phyloP scores from a whole-genome alignment of 208 protist species.

The Porcisia hertigi region DNA sequence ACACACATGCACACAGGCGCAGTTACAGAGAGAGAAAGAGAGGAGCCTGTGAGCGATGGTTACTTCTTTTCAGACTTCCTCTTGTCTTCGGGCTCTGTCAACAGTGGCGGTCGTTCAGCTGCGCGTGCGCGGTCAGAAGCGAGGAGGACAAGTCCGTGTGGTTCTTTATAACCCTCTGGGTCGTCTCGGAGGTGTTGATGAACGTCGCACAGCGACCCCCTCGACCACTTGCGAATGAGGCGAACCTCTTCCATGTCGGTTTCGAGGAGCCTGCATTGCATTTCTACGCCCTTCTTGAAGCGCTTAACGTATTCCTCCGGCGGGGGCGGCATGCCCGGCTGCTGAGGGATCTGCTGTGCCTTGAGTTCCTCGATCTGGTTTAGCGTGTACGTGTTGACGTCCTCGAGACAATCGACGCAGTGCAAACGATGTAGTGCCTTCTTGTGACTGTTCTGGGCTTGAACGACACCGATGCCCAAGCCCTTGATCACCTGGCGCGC shows the following conservation, averaged over 20 bases:
- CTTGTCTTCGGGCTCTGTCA: constrained; percentile 7
- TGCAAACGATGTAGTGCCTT: constrained; percentile 56
- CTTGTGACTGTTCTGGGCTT: constrained; percentile 72
- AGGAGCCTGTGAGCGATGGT: too few species aligned
- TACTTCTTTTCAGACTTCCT: constrained; percentile 1
- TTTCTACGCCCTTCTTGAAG: constrained; percentile 53
- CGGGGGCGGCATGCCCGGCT: constrained; percentile 74
- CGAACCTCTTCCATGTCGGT: constrained; percentile 73
- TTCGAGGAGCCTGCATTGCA: constrained; percentile 72
- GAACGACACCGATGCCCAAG: constrained; percentile 67
- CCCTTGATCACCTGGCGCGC: constrained; percentile 48
- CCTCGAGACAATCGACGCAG: constrained; percentile 80
- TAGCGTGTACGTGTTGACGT: constrained; percentile 67
- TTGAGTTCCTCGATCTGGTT: constrained; percentile 62
- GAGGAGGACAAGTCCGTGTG: constrained; percentile 51
- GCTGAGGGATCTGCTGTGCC: constrained; percentile 46
- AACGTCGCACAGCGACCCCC: constrained; percentile 49
- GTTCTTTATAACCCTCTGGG: constrained; percentile 37
- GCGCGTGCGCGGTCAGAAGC: constrained; percentile 41
- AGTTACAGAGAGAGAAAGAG: too few species aligned
- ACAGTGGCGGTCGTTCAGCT: constrained; percentile 8
- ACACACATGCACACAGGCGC: constrained; percentile 9
- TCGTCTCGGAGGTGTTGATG: constrained; percentile 66
- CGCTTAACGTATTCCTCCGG: constrained; percentile 61
- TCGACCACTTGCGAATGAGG: constrained; percentile 40